Evolutionary conservation across 495 filamentous ascomycete species (phyloP), one percentile per base, ranked within the genome.

Genomic region (Viridothelium virens): DNA sequence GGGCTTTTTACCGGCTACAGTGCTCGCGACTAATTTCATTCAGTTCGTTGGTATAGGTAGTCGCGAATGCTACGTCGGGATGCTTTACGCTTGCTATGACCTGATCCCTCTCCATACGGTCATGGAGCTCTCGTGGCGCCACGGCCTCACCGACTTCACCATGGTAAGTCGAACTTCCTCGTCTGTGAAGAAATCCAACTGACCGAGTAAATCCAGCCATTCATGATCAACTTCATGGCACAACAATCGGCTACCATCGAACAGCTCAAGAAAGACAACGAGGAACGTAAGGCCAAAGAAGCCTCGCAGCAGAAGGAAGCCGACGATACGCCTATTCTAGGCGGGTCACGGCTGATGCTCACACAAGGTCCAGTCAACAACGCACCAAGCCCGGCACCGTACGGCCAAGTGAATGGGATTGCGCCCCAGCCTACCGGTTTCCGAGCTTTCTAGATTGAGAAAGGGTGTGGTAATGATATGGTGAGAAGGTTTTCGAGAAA

Each of bases 1-100:
- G 69, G 71, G 68, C 18, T 39, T 41, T 47, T 12, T 67, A 65
- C 11, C 61, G 61, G 64, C 16, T 31, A 38, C 34, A 53, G 39
- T 38, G 53, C 59, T 53, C 7, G 34, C 41, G 39, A 47, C 66
- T 74, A 70, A 71, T 69, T 31, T 37, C 31, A 63, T 68, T 4
- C 78, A 98, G 94, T 99, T 99, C 72, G 94, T 99, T 71, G 95
- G 97, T 75, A 97, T 97, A 77, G 95, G 95, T 71, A 96, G 91
- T 82, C 90, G 92, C 50, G 95, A 99, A 79, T 99, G 95, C 82
- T 99, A 96, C 77, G 93, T 96, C 39, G 95, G 92, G 69, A 97
- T 97, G 92, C 84, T 99, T 64, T 99, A 99, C 73, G 87, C 95
- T 63, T 99, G 95, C 83, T 96, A 99, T 78, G 95, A 99, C 67